These are phyloP conservation scores for Phytophthora capsici DNA, from an alignment of 352 stramenopile genomes.

Conservation along the genomic window DNA sequence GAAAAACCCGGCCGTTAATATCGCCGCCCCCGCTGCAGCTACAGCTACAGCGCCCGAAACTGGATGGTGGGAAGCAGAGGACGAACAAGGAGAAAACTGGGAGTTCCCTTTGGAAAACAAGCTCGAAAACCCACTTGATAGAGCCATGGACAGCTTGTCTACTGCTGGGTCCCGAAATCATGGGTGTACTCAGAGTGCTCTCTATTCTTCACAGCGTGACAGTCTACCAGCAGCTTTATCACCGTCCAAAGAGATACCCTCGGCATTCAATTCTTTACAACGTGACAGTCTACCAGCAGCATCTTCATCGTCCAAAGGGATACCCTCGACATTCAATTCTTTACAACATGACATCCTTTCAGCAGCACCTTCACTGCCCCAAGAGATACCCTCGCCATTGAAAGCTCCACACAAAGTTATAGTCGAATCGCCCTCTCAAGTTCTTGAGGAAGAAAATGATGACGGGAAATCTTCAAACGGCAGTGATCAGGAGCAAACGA, in stretches of 20 bases:
- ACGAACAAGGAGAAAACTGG: constrained; percentile 5
- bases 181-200: not conserved
- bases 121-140: not conserved
- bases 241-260: constrained; percentile 14
- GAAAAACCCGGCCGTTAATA: no score
- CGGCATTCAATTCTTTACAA: constrained; percentile 13
- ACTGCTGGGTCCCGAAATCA: not conserved
- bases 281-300: not conserved
- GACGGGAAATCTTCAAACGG: not conserved
- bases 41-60: constrained; percentile 2
- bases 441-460: not conserved
- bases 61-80: constrained; percentile 20
- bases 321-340: no score
- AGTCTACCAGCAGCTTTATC: constrained; percentile 4
- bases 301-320: constrained; percentile 15
- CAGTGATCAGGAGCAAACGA: not conserved
- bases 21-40: no score
- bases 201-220: constrained; percentile 8
- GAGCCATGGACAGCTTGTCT: not conserved
- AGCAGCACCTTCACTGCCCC: constrained; percentile 3
- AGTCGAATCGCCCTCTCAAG: not conserved
- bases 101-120: constrained; percentile 1
- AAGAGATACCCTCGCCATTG: constrained; percentile 16
- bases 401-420: constrained; percentile 8
- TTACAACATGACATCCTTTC: not conserved